Conservation (phyloP, 2,329 filamentous ascomycete genomes). For the Paraphoma sp. region DNA sequence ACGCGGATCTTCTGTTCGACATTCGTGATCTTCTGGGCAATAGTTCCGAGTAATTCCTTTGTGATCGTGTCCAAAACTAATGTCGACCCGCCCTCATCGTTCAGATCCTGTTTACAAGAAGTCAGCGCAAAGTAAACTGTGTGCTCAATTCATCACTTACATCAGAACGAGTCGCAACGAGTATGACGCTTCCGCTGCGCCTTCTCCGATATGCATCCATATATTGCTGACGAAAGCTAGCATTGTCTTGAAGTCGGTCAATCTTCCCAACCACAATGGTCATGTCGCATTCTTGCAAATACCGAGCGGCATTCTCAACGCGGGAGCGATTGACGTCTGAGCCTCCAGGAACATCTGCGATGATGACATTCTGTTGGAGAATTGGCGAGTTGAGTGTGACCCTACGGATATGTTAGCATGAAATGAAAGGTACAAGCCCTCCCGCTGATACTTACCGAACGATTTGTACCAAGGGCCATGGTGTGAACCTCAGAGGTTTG, state of each 20-base stretch:
- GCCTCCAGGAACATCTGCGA: too few relatives aligned
- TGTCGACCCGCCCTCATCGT: too few relatives aligned
- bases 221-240: conserved; percentile 10
- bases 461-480: conserved; percentile 30
- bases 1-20: not conserved
- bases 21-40: too few relatives aligned
- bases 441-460: conserved; percentile 13
- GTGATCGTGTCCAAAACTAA: too few relatives aligned
- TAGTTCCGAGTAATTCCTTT: too few relatives aligned
- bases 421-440: not conserved
- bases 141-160: too few relatives aligned
- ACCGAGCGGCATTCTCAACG: too few relatives aligned
- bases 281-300: conserved; percentile 11
- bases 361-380: too few relatives aligned
- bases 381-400: conserved; percentile 23
- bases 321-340: too few relatives aligned
- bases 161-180: conserved; percentile 7
- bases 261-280: conserved; percentile 27
- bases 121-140: too few relatives aligned
- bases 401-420: conserved; percentile 15
- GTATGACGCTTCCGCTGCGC: conserved; percentile 23
- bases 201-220: conserved; percentile 20
- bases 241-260: conserved; percentile 14
- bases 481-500: conserved; percentile 16
- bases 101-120: too few relatives aligned